Conservation (phyloP, 345 rosid genomes). For the Eutrema yunnanense region DNA sequence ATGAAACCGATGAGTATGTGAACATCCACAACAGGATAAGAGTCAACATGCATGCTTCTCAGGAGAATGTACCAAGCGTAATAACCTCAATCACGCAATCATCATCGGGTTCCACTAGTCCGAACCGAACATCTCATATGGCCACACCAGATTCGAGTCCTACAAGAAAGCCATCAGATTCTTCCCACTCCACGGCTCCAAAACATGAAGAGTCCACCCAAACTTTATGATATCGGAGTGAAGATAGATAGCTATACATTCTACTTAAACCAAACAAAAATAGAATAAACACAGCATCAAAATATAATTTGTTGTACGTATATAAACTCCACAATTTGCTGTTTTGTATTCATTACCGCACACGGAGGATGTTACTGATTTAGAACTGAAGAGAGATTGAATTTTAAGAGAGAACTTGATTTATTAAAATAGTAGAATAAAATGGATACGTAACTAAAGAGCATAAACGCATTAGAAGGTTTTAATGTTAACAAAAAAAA, state of each 20-base stretch:
- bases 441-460: too few relatives aligned
- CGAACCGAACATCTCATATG: constrained; percentile 16
- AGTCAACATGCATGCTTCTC: constrained; percentile 72
- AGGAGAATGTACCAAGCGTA: constrained; percentile 38
- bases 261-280: too few relatives aligned
- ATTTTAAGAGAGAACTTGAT: too few relatives aligned
- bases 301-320: too few relatives aligned
- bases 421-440: too few relatives aligned
- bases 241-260: not conserved
- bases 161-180: not conserved
- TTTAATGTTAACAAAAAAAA: too few relatives aligned
- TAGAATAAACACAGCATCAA: too few relatives aligned
- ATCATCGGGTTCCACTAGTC: constrained; percentile 30
- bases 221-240: not conserved
- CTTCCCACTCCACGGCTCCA: not conserved
- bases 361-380: too few relatives aligned
- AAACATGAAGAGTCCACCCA: not conserved
- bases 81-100: constrained; percentile 31
- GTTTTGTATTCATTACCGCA: too few relatives aligned
- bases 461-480: too few relatives aligned
- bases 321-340: too few relatives aligned
- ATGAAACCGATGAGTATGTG: constrained; percentile 92
- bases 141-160: constrained; percentile 29
- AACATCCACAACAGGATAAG: constrained; percentile 92
- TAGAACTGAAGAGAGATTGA: too few relatives aligned